Conservation (phyloP, 345 rosid genomes). For the Euphorbia tirucalli region DNA sequence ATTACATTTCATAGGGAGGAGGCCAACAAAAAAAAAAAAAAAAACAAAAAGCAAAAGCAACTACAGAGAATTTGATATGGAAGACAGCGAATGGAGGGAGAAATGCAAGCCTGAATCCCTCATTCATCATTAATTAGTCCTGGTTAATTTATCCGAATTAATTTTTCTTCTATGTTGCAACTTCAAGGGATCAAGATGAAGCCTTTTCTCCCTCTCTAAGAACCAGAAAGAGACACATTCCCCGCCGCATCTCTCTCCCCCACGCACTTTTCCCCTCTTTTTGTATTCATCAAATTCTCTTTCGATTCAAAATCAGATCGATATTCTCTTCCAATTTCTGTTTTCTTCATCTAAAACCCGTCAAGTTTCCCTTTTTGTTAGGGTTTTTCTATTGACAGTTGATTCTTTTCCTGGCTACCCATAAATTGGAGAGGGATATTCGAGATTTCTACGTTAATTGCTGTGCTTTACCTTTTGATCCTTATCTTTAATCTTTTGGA, state of each 20-base stretch:
- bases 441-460: constrained; percentile 2
- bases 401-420: neutral
- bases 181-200: no score
- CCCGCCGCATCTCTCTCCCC: neutral
- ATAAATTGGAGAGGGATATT: neutral
- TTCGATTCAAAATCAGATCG: neutral
- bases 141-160: no score
- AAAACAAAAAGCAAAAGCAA: no score
- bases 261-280: neutral
- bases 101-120: no score
- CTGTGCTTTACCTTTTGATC: neutral
- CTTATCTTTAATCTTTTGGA: neutral
- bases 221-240: neutral
- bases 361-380: neutral
- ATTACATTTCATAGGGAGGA: no score
- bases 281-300: neutral
- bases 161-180: no score
- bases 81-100: no score
- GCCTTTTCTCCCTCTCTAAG: no score
- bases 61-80: no score
- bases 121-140: no score
- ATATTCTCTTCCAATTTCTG: neutral
- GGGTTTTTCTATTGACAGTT: no score
- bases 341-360: neutral
- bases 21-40: no score